phyloP scores from a whole-genome alignment of 176 grass and related monocot genomes.

The Oryza meyeriana region DNA sequence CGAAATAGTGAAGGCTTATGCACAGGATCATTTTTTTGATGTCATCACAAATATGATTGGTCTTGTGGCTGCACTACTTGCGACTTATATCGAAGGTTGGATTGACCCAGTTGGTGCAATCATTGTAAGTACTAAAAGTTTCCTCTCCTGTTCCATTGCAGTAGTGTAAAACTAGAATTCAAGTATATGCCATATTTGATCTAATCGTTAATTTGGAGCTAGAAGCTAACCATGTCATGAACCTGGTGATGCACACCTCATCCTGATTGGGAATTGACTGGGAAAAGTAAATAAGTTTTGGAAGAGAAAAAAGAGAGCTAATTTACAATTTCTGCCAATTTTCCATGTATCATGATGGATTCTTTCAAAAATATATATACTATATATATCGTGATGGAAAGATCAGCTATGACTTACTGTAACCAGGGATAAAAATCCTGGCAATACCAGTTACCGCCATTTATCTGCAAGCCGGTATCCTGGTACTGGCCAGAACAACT shows the following conservation, averaged over 20 bases:
- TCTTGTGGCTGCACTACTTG: conserved; percentile 75
- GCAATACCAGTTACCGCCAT: too few species aligned
- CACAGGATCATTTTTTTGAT: conserved; percentile 93
- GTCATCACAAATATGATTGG: conserved; percentile 95
- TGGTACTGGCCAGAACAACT: too few species aligned
- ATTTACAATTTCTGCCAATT: background rate
- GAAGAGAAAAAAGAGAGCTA: background rate
- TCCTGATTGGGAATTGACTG: background rate
- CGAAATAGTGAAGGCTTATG: conserved; percentile 93
- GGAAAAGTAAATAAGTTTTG: background rate
- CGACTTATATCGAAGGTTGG: conserved; percentile 72
- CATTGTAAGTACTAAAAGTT: conserved; percentile 59
- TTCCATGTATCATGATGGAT: background rate
- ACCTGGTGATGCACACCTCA: background rate
- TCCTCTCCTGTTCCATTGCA: conserved; percentile 1
- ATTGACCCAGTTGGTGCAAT: conserved; percentile 92
- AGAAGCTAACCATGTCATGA: background rate
- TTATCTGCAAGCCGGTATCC: too few species aligned
- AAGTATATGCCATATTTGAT: background rate
- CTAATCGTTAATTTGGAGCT: background rate
- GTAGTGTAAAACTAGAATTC: background rate
- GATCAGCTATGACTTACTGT: background rate
- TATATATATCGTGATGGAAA: background rate
- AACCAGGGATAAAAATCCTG: too few species aligned
- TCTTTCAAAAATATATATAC: too few species aligned